These are phyloP conservation scores for Colletotrichum neosansevieriae DNA, from an alignment of 2,329 filamentous ascomycete genomes.

Conservation along the genomic window DNA sequence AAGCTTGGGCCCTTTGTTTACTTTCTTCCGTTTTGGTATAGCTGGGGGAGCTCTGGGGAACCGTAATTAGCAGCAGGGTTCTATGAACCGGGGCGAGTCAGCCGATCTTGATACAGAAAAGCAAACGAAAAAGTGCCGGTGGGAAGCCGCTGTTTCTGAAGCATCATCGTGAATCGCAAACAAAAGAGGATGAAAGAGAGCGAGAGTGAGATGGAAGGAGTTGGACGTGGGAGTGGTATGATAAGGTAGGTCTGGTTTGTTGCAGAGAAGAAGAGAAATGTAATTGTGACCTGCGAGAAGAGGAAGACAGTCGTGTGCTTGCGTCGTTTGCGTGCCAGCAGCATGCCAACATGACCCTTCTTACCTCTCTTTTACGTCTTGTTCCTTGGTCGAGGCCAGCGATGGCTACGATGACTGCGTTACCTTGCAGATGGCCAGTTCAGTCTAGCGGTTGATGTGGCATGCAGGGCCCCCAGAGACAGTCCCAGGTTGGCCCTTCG, in stretches of 20 bases:
- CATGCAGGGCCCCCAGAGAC: conserved; percentile 17
- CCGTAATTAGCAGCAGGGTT: conserved; percentile 39
- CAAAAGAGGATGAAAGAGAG: conserved; percentile 11
- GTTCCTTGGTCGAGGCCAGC: conserved; percentile 16
- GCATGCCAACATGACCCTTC: conserved; percentile 31
- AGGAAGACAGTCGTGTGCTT: conserved; percentile 31
- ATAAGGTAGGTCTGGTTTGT: conserved; percentile 9
- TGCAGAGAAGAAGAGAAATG: conserved; percentile 28
- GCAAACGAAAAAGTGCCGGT: conserved; percentile 34
- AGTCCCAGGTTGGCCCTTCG: conserved; percentile 12
- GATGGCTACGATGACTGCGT: conserved; percentile 21
- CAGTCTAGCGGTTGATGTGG: conserved; percentile 14
- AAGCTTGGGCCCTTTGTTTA: conserved; percentile 57
- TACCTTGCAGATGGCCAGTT: conserved; percentile 30
- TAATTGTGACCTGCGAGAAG: conserved; percentile 15
- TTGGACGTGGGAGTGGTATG: conserved; percentile 8
- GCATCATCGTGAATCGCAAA: conserved; percentile 45
- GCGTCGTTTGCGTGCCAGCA: conserved; percentile 38
- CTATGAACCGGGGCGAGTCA: conserved; percentile 38
- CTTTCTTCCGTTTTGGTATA: conserved; percentile 54
- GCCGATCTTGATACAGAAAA: conserved; percentile 40
- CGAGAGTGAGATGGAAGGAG: neutral
- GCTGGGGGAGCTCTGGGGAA: conserved; percentile 43
- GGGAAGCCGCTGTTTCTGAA: conserved; percentile 37
- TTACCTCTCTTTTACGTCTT: conserved; percentile 13